A percentile compares a stretch with the other conserved stretches of the same genome.
Conservation (phyloP, 306 rosid genomes). For the Macrotyloma uniflorum region DNA sequence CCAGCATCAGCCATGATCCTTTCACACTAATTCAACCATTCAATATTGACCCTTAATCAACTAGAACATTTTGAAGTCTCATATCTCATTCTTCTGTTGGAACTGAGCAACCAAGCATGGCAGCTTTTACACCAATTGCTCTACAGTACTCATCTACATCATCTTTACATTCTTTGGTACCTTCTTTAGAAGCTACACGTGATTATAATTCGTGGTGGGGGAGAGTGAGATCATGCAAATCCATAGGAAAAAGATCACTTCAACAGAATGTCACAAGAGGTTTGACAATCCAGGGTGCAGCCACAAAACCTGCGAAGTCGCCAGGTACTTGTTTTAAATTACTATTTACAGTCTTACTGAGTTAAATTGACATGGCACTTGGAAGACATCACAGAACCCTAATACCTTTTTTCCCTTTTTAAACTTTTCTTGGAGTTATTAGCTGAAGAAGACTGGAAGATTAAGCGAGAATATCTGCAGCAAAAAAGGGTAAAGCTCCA, state of each 20-base stretch:
- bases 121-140: constrained; percentile 60
- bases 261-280: constrained; percentile 49
- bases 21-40: constrained; percentile 33
- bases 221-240: constrained; percentile 46
- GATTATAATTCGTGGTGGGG: constrained; percentile 49
- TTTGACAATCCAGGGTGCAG: constrained; percentile 63
- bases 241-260: constrained; percentile 41
- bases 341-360: neutral
- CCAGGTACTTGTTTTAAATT: constrained; percentile 66
- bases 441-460: constrained; percentile 99
- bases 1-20: constrained; percentile 1
- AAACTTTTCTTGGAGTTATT: constrained; percentile 48
- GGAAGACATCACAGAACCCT: constrained; percentile 26
- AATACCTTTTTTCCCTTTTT: neutral
- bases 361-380: constrained; percentile 7
- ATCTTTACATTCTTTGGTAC: constrained; percentile 50
- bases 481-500: constrained; percentile 68
- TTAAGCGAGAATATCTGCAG: constrained; percentile 70
- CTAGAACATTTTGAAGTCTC: neutral
- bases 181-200: constrained; percentile 51
- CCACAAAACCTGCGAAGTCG: constrained; percentile 81
- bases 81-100: constrained; percentile 26
- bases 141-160: constrained; percentile 57
- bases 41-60: constrained; percentile 15
- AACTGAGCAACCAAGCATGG: constrained; percentile 51